These are phyloP conservation scores for Lactarius tabidus DNA, from an alignment of 768 basidiomycete genomes.

Conservation along the genomic window DNA sequence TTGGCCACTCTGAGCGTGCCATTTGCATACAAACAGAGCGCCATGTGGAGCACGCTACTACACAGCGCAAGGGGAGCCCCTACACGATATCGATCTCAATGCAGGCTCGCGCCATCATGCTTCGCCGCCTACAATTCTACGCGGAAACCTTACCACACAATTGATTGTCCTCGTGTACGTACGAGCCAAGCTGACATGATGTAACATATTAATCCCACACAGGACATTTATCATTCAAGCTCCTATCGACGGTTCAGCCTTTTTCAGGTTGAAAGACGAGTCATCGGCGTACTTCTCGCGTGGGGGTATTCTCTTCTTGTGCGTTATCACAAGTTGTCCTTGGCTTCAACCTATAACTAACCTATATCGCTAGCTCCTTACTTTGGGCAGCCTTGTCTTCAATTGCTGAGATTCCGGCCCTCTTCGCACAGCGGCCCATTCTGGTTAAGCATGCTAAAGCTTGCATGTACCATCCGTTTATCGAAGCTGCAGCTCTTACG, in stretches of 20 bases:
- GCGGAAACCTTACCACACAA: conserved; percentile 32
- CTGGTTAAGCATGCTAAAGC: conserved; percentile 53
- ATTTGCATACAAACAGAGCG: conserved; percentile 46
- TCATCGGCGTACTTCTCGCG: conserved; percentile 70
- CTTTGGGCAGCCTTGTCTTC: conserved; percentile 55
- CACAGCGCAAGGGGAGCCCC: conserved; percentile 39
- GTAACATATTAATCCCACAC: conserved; percentile 11
- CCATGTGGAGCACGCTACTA: conserved; percentile 48
- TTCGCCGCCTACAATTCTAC: conserved; percentile 36
- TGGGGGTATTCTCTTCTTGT: conserved; percentile 80
- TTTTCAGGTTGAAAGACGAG: conserved; percentile 49
- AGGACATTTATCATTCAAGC: conserved; percentile 55
- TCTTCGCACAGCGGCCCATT: conserved; percentile 57
- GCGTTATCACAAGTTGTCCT: conserved; percentile 26
- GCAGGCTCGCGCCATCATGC: conserved; percentile 37
- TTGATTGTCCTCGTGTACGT: conserved; percentile 31
- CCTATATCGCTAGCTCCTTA: conserved; percentile 39
- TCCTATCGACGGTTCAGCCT: conserved; percentile 59
- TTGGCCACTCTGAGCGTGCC: conserved; percentile 42
- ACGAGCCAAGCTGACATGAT: too few relatives aligned
- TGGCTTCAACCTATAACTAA: not conserved
- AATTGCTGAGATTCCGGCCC: conserved; percentile 59
- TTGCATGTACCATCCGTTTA: conserved; percentile 58
- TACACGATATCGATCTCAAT: conserved; percentile 36
- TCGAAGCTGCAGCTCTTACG: conserved; percentile 53